Base-by-base conservation (phyloP, 129 eudicot species). In the Kitagawia praeruptora region DNA sequence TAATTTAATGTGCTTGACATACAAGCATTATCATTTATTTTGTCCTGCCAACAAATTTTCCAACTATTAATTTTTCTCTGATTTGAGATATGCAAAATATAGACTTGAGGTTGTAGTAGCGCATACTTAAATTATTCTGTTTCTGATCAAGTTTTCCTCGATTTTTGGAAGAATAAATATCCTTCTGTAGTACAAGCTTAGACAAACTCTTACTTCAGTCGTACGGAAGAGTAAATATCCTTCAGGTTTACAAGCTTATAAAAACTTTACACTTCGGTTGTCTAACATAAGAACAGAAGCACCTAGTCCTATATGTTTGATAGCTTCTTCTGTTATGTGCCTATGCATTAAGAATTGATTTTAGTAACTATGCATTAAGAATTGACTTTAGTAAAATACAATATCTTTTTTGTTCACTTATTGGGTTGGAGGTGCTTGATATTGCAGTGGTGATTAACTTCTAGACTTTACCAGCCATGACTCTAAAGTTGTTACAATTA, bases 401-500 rank as follows among this genome's bases (percentile, higher is more conserved):
- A 27, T 28, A 25, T 63, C 69, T 7, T 63, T 38, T 8, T 70
- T 0, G 16, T 70, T 8, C 3, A 41, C 49, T 71, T 71, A 5
- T 46, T 73, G 53, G 76, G 37, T 42, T 37, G 53, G 19, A 42
- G 53, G 34, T 40, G 27, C 28, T 41, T 73, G 76, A 21, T 12
- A 13, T 67, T 67, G 73, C 42, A 31, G 18, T 28, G 21, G 49
- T 72, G 6, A 41, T 42, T 45, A 21, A 23, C 48, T 73, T 41
- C 25, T 31, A 67, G 41, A 31, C 19, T 67, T 42, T 21, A 40
- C 25, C 76, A 7, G 76, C 18, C 19, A 23, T 21, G 12, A 54
- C 69, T 66, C 53, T 76, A 80, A 49, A 5, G 23, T 47, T 78
- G 31, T 84, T 41, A 44, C 58, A 42, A 45, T 51, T 48, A 75